Conservation (phyloP, 1,139 yeast genomes). For the Debaryomyces coudertii region DNA sequence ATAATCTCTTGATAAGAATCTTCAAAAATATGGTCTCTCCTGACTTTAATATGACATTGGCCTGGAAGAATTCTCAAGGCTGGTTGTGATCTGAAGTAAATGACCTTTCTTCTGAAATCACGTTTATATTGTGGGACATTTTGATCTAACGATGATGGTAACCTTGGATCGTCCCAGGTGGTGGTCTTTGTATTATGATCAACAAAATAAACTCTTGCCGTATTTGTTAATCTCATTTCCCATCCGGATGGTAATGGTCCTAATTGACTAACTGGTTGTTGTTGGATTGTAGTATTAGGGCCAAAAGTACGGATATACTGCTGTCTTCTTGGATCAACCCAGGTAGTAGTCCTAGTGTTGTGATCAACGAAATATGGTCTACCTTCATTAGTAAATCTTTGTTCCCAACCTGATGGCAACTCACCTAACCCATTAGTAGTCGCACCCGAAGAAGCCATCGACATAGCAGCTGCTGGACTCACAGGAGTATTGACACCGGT, state of each 20-base stretch:
- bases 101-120: constrained; percentile 95
- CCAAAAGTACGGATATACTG: constrained; percentile 97
- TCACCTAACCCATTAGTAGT: constrained; percentile 97
- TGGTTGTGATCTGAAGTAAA: constrained; percentile 97
- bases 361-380: constrained; percentile 98
- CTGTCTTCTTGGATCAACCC: constrained; percentile 99
- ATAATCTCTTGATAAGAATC: constrained; percentile 97
- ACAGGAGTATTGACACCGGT: constrained; percentile 52
- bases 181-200: constrained; percentile 99
- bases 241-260: constrained; percentile 99
- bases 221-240: constrained; percentile 99
- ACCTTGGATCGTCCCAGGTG: constrained; percentile 99
- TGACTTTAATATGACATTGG: constrained; percentile 96
- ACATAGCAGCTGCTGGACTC: constrained; percentile 71
- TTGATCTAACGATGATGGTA: constrained; percentile 95
- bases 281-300: constrained; percentile 86
- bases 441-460: constrained; percentile 86
- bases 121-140: constrained; percentile 99
- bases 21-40: constrained; percentile 95
- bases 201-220: constrained; percentile 97
- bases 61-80: constrained; percentile 97
- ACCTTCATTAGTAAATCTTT: constrained; percentile 96
- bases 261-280: constrained; percentile 97
- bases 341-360: constrained; percentile 96
- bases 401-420: constrained; percentile 99